Base-by-base conservation (phyloP, 129 eudicot genomes). In the Flaveria sonorensis region DNA sequence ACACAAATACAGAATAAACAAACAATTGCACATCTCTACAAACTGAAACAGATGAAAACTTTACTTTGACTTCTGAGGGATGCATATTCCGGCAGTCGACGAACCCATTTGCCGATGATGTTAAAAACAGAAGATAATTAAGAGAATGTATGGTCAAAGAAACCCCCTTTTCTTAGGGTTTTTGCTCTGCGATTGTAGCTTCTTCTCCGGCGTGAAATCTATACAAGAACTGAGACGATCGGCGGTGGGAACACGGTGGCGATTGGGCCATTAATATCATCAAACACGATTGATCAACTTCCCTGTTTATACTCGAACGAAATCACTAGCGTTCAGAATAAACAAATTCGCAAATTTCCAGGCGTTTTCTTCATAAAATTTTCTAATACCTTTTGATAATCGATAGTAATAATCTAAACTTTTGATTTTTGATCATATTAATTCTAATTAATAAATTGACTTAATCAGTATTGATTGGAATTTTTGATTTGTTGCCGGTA, bases 31-130 rank as follows among this genome's bases (percentile, higher is more conserved):
- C 18, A 16, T 32, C 3, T n/a, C 64, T 15, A 36, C 28, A 14
- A 64, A 12, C 68, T 67, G 24, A 60, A 43, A 73, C 7, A 55
- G 26, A 64, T 52, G 21, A 50, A 50, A 40, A 2, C 60, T 40
- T 48, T 84, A 88, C 93, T 86, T 88, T 32, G 93, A 79, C 14
- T 82, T 80, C 61, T 73, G 87, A 2, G 84, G 79, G 71, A 77
- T 70, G 67, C 77, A 88, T 52, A 72, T 77, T 71, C 83, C 83
- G 4, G 80, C 21, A 19, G 84, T 67, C 36, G 88, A 78, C 28
- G 86, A 88, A 75, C 85, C 92, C 92, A 90, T 90, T 46, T 14
- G 21, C 71, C 71, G 46, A 72, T 10, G 9, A 9, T 72, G n/a
- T 43, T 70, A n/a, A 47, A 28, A 32, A 60, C 10, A 55, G 46